Evolutionary conservation across 768 basidiomycete genomes (phyloP), one percentile per base, ranked within the genome.

Genomic region (Trametopsis cervina): DNA sequence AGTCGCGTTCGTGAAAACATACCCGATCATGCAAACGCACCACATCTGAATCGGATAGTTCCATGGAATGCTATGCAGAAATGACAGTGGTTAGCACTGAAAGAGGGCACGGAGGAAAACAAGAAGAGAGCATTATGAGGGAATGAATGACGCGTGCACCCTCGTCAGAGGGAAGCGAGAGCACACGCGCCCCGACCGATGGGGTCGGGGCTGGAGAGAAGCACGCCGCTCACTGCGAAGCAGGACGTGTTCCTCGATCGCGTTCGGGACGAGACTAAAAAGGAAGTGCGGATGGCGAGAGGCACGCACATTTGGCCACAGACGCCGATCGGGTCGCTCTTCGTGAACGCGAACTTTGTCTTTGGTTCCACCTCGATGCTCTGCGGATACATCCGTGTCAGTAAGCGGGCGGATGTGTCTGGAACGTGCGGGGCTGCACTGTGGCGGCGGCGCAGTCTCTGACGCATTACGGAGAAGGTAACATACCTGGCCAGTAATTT

Each of bases 41-140:
- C 84, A 87, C 87, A 88, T 89, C 55, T 75, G 79, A 63, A 91
- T 90, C 6, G 87, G 90, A 57, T 89, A 95, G 61, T 94, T 95
- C 91, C 90, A 93, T 5, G 91, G 90, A 56, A 92, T 90, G 57
- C 85, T 89, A 60, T 36, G 36, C 12, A 46, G 35, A 11, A 18
- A 37, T 10, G 48, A 35, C 29, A 44, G 38, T 15, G 22, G 4
- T 42, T 29, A 52, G 55, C 23, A 50, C 18, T 7, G n/a, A n/a
- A n/a, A n/a, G n/a, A n/a, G n/a, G n/a, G n/a, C n/a, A n/a, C n/a
- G n/a, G n/a, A n/a, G n/a, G n/a, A n/a, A n/a, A n/a, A n/a, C n/a
- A n/a, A n/a, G n/a, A n/a, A n/a, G n/a, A n/a, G n/a, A n/a, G n/a
- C n/a, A n/a, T n/a, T n/a, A n/a, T n/a, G n/a, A n/a, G n/a, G 42